A percentile compares a stretch with the other conserved stretches of the same genome.
These are phyloP conservation scores for Clathrus columnatus DNA, from an alignment of 768 basidiomycete species.

Conservation along the genomic window DNA sequence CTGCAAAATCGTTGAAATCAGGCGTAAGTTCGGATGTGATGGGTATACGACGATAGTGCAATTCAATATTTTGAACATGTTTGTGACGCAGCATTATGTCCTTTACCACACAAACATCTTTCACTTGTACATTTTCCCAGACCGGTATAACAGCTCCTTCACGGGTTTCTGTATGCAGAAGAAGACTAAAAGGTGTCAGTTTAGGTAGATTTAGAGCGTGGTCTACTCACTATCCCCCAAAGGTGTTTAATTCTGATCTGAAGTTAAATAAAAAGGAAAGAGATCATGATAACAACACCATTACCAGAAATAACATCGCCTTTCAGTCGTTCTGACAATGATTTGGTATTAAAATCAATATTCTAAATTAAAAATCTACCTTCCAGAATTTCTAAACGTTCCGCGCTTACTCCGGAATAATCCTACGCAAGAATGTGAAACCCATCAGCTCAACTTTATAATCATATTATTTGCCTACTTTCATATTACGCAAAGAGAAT, in stretches of 20 bases:
- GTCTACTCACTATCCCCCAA: conserved; percentile 63
- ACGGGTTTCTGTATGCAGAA: conserved; percentile 82
- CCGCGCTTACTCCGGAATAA: conserved; percentile 90
- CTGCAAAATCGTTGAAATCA: conserved; percentile 25
- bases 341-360: background rate
- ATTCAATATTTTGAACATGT: conserved; percentile 41
- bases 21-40: conserved; percentile 75
- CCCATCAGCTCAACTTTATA: background rate
- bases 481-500: conserved; percentile 89
- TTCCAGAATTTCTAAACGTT: conserved; percentile 83
- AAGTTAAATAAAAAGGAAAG: background rate
- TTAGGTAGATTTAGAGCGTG: background rate
- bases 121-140: conserved; percentile 80
- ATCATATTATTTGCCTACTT: conserved; percentile 38
- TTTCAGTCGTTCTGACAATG: conserved; percentile 54
- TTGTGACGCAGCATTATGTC: conserved; percentile 72
- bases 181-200: conserved; percentile 37
- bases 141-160: conserved; percentile 87
- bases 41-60: conserved; percentile 79
- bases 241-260: conserved; percentile 63
- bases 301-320: conserved; percentile 52
- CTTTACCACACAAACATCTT: conserved; percentile 72
- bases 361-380: background rate
- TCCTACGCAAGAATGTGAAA: conserved; percentile 29
- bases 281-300: background rate